Evolutionary conservation across 768 basidiomycete species (phyloP), one percentile per base, ranked within the genome.

Genomic region (Agaricus bisporus): DNA sequence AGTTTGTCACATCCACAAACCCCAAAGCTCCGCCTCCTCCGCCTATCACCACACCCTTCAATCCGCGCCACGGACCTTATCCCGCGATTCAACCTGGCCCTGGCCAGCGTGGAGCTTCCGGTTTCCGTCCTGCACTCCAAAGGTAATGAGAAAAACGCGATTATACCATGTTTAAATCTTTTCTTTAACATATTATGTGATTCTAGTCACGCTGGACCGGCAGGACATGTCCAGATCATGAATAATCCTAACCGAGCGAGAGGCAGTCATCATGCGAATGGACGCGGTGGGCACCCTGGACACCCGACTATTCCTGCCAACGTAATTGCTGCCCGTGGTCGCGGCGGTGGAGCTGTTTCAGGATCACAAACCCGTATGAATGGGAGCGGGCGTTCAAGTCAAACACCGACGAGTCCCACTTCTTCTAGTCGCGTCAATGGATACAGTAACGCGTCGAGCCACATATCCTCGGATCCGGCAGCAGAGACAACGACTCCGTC

Each of bases 1-100:
- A 98, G 66, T 97, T 90, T 66, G 76, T 89, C 15, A 83, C 86
- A 14, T 82, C 86, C 0, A 91, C 85, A 5, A 80, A 82, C 35
- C 81, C 85, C 0, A 78, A 78, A 56, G 75, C 69, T 1, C 79
- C 81, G 0, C 73, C 76, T 4, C 74, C 76, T 17, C 73, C 73
- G 15, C 74, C 70, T 17, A 65, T 68, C 45, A 72, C 72, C 15
- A 62, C 70, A 4, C 78, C 83, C 0, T 90, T 89, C 73, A 81
- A 77, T 48, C 86, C 86, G 45, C 77, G 80, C 20, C 74, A 81
- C 60, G 87, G 88, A 0, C 83, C 86, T 8, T 73, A 82, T 60
- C 85, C 86, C 2, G 72, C 70, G 44, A 68, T 86, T n/a, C 76
- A 75, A 25, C 79, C 83, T 5, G 61, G 70, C 4, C 73, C 75